Evolutionary conservation across 805 yeast species (phyloP).

Genomic region (Zygotorulaspora florentina): DNA sequence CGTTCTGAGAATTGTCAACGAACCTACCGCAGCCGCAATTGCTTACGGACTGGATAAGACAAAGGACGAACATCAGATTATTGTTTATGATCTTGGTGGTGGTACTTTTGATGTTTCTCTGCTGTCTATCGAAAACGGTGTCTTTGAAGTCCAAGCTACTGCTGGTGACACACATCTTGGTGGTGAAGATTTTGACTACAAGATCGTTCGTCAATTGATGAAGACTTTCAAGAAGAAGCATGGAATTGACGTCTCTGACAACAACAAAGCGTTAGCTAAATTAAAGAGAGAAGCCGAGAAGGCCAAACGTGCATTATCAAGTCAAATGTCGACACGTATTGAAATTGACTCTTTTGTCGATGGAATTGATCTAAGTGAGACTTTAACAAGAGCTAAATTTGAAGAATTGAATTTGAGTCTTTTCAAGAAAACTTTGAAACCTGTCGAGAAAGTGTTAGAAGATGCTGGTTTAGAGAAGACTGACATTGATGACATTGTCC

Average conservation of each 20-base stretch:
- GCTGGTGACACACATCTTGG: constrained; percentile 97
- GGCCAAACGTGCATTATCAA: constrained; percentile 94
- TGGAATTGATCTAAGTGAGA: constrained; percentile 93
- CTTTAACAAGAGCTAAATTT: constrained; percentile 94
- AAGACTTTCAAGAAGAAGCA: constrained; percentile 91
- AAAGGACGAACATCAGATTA: constrained; percentile 80
- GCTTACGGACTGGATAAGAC: constrained; percentile 90
- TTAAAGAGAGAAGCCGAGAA: constrained; percentile 97
- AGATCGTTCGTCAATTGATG: constrained; percentile 81
- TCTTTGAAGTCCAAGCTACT: constrained; percentile 87
- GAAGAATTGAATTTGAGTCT: constrained; percentile 92
- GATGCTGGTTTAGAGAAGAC: constrained; percentile 86
- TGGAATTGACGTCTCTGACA: constrained; percentile 73
- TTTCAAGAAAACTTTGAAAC: constrained; percentile 91
- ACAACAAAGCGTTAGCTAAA: constrained; percentile 85
- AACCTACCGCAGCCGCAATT: constrained; percentile 97
- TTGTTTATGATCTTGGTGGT: constrained; percentile 95
- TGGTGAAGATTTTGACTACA: constrained; percentile 94
- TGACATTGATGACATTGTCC: constrained; percentile 89
- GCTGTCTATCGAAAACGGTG: constrained; percentile 84
- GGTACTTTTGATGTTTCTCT: constrained; percentile 95
- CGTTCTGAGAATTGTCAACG: constrained; percentile 84
- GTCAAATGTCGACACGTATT: constrained; percentile 92
- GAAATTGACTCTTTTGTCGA: constrained; percentile 94
- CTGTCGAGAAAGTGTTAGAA: constrained; percentile 92